Conservation (phyloP, 331 rosid genomes). For the Malus hybrid region DNA sequence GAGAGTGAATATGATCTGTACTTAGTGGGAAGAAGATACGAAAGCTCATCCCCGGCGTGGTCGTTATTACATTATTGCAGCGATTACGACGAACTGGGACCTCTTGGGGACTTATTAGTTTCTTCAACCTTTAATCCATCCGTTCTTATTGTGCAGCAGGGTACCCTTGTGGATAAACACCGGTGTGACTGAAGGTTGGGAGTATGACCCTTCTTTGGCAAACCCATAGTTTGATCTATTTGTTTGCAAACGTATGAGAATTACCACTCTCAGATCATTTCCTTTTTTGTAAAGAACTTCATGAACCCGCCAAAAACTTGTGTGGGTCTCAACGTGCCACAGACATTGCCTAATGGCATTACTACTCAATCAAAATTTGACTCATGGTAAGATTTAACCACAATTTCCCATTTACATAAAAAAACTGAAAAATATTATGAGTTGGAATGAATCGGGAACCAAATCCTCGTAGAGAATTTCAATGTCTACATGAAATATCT, state of each 20-base stretch:
- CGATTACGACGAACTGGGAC: slow-evolving; percentile 10
- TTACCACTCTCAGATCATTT: neutral
- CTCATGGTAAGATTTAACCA: too few relatives aligned
- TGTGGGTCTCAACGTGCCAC: too few relatives aligned
- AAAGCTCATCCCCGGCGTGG: neutral
- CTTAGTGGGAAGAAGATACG: slow-evolving; percentile 22
- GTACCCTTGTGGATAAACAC: neutral
- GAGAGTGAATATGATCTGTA: slow-evolving; percentile 8
- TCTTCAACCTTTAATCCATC: slow-evolving; percentile 10
- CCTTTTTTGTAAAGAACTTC: neutral
- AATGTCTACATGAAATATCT: neutral
- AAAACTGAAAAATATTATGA: too few relatives aligned
- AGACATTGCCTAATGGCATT: too few relatives aligned
- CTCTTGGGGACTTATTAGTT: slow-evolving; percentile 14
- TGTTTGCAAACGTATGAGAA: neutral
- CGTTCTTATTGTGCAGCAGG: slow-evolving; percentile 18
- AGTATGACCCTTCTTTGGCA: too few relatives aligned
- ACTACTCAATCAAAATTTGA: too few relatives aligned
- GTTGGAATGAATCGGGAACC: neutral
- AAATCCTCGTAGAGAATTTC: neutral
- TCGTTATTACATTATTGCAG: slow-evolving; percentile 2
- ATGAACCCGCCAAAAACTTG: too few relatives aligned
- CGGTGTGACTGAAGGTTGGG: too few relatives aligned
- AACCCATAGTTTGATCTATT: too few relatives aligned
- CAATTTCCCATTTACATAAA: too few relatives aligned